Conservation (phyloP, 192 early-diverging fungal species). For the Podila clonocystis region DNA sequence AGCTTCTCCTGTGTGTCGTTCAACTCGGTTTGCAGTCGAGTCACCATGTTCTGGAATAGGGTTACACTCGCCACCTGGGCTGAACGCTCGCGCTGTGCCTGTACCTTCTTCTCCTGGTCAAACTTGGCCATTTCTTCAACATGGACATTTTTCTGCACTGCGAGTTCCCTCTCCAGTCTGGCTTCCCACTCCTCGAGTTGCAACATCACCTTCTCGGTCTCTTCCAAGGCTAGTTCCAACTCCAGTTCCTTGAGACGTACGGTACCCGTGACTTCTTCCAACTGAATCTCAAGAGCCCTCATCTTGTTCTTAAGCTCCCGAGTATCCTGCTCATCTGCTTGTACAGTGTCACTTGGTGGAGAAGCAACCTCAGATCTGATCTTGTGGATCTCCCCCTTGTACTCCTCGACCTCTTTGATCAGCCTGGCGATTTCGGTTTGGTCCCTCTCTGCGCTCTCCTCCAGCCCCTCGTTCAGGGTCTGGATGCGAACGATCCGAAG, state of each 20-base stretch:
- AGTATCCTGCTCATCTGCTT: neutral
- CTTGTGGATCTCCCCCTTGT: neutral
- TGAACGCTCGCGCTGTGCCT: conserved; percentile 34
- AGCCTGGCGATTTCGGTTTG: neutral
- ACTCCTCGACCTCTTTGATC: neutral
- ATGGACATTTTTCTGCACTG: neutral
- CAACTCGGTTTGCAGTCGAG: conserved; percentile 22
- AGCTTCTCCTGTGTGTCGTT: conserved; percentile 26
- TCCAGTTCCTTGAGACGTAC: conserved; percentile 27
- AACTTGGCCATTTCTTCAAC: conserved; percentile 9
- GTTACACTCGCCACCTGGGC: conserved; percentile 15
- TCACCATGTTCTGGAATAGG: conserved; percentile 38
- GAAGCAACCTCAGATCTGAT: neutral
- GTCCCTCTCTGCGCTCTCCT: conserved; percentile 1
- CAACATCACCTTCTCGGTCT: conserved; percentile 4
- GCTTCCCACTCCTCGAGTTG: neutral
- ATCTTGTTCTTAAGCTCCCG: conserved; percentile 5
- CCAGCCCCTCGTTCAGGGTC: conserved; percentile 13
- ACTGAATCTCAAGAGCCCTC: conserved; percentile 16
- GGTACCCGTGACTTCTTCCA: conserved; percentile 10
- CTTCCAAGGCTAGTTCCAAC: conserved; percentile 15
- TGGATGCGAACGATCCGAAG: conserved; percentile 10
- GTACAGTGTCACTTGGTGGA: neutral
- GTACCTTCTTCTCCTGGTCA: conserved; percentile 20
- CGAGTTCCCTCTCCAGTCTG: conserved; percentile 5